Conservation (phyloP, 371 early-diverging fungal genomes). For the Batrachochytrium dendrobatidis region DNA sequence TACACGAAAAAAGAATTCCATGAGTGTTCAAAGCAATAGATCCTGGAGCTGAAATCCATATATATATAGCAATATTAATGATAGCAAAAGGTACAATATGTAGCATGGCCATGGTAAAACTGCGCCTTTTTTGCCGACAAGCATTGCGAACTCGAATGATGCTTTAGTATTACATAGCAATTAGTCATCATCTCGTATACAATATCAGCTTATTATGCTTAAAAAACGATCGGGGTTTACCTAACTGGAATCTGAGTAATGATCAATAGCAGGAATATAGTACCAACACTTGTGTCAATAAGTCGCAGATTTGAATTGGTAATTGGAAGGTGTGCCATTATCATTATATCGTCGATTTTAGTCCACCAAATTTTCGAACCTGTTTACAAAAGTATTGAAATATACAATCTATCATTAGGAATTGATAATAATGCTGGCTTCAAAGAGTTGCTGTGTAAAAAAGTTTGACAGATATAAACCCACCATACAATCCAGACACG, state of each 20-base stretch:
- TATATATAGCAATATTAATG: constrained; percentile 46
- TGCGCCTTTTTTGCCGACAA: constrained; percentile 55
- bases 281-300: constrained; percentile 46
- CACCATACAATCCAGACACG: constrained; percentile 66
- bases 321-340: not conserved
- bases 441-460: too few relatives aligned
- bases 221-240: too few relatives aligned
- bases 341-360: not conserved
- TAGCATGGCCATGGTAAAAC: constrained; percentile 53
- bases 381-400: not conserved
- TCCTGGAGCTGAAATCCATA: constrained; percentile 66
- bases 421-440: too few relatives aligned
- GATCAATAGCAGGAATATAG: constrained; percentile 48
- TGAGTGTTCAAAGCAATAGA: constrained; percentile 59
- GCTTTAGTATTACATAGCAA: constrained; percentile 63
- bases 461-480: not conserved
- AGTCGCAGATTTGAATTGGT: constrained; percentile 29
- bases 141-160: constrained; percentile 37
- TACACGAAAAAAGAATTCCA: constrained; percentile 60
- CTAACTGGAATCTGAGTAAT: constrained; percentile 58
- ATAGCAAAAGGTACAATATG: constrained; percentile 58
- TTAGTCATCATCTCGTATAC: constrained; percentile 30
- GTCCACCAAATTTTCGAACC: constrained; percentile 24
- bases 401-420: too few relatives aligned
- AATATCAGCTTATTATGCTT: too few relatives aligned